Conservation (phyloP, 371 early-diverging fungal species). For the Mortierella sp. region DNA sequence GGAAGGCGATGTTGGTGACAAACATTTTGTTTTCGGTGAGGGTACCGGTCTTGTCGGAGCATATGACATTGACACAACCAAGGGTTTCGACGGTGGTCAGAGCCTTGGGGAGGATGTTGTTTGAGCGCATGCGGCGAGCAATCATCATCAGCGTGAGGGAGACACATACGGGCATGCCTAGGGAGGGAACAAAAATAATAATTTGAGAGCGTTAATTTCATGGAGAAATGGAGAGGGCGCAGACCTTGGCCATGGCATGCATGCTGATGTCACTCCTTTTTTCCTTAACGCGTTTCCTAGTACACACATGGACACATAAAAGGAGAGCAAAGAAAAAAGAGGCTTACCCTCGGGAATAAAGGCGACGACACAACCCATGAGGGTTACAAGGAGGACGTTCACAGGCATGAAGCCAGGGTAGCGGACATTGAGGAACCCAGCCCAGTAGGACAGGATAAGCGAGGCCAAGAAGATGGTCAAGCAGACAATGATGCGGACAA, state of each 20-base stretch:
- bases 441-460: constrained; percentile 68
- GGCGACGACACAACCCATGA: constrained; percentile 80
- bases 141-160: constrained; percentile 68
- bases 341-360: constrained; percentile 74
- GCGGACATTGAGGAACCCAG: constrained; percentile 60
- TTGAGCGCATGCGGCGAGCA: constrained; percentile 69
- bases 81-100: constrained; percentile 77
- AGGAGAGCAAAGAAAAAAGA: background rate
- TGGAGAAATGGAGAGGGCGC: background rate
- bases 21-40: constrained; percentile 76
- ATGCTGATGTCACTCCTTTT: constrained; percentile 9
- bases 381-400: constrained; percentile 74
- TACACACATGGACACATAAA: background rate
- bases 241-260: background rate
- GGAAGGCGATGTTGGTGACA: constrained; percentile 65
- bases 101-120: constrained; percentile 73
- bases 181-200: constrained; percentile 7
- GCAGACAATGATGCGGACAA: constrained; percentile 76
- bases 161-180: constrained; percentile 66
- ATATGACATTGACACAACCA: constrained; percentile 77
- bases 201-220: constrained; percentile 11
- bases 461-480: constrained; percentile 68
- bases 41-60: constrained; percentile 83
- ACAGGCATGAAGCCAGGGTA: constrained; percentile 68
- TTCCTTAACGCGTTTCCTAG: constrained; percentile 8